Conservation (phyloP, 257 asterid genomes). For the Rhazya stricta region DNA sequence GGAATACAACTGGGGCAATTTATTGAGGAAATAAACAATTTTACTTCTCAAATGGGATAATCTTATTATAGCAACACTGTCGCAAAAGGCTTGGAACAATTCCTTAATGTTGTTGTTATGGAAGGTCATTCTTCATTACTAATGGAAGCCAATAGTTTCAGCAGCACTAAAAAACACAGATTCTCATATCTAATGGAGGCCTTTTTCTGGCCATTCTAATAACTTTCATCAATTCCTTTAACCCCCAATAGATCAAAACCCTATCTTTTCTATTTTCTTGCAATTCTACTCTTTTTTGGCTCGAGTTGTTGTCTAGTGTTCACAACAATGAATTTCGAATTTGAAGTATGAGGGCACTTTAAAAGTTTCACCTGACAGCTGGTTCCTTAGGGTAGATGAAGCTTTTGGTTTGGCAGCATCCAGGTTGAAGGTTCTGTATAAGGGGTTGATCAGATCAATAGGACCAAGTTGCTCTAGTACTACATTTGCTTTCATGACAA, state of each 20-base stretch:
- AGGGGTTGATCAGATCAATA: constrained; percentile 60
- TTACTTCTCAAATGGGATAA: not conserved
- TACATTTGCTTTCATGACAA: constrained; percentile 44
- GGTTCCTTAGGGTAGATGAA: constrained; percentile 47
- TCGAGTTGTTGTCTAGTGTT: not conserved
- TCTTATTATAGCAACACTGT: not conserved
- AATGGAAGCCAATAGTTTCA: not conserved
- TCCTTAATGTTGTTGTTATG: not conserved
- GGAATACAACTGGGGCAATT: not conserved
- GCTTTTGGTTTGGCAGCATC: constrained; percentile 65
- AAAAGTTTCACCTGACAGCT: constrained; percentile 33
- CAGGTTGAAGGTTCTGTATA: constrained; percentile 60
- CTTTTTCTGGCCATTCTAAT: not conserved
- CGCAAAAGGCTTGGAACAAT: not conserved
- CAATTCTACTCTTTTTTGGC: not conserved
- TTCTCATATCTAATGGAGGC: no score
- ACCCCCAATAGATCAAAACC: not conserved
- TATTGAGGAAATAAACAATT: not conserved
- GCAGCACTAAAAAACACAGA: not conserved
- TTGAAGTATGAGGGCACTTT: no score
- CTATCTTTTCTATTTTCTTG: no score
- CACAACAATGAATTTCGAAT: not conserved
- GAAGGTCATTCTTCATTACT: not conserved
- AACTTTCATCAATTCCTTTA: not conserved
- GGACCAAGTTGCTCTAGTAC: constrained; percentile 65